Conservation (phyloP, 1,284 basidiomycete genomes). For the Sparassis latifolia region DNA sequence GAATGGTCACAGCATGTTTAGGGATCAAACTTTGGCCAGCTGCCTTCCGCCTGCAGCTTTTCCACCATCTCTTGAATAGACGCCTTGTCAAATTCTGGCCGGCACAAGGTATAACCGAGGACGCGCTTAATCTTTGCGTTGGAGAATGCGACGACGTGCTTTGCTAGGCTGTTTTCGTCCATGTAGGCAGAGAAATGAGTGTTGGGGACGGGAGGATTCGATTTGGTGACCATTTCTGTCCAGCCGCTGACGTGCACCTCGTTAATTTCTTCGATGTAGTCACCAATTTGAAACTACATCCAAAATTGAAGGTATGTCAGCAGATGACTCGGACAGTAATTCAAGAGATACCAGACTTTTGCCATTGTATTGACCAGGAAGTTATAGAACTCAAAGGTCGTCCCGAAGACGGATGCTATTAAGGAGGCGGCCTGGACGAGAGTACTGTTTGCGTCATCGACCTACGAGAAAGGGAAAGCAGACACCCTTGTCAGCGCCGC, state of each 20-base stretch:
- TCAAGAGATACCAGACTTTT: slow-evolving; percentile 40
- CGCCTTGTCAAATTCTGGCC: slow-evolving; percentile 59
- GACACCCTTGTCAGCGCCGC: background rate
- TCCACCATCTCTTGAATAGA: slow-evolving; percentile 69
- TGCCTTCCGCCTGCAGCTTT: slow-evolving; percentile 71
- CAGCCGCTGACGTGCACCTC: slow-evolving; percentile 82
- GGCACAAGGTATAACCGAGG: slow-evolving; percentile 62
- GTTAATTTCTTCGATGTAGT: slow-evolving; percentile 81
- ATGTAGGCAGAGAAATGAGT: slow-evolving; percentile 80
- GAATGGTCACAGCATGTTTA: slow-evolving; percentile 1
- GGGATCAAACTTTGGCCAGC: slow-evolving; percentile 51
- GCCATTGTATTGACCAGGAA: slow-evolving; percentile 63
- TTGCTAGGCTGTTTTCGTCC: slow-evolving; percentile 66
- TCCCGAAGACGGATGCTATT: slow-evolving; percentile 72
- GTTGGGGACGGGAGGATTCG: slow-evolving; percentile 69
- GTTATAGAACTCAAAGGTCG: slow-evolving; percentile 82
- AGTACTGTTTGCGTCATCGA: slow-evolving; percentile 77
- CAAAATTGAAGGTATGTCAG: background rate
- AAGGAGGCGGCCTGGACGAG: slow-evolving; percentile 68
- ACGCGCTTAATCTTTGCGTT: slow-evolving; percentile 70
- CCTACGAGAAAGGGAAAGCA: slow-evolving; percentile 30
- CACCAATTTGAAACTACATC: slow-evolving; percentile 49
- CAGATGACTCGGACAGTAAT: slow-evolving; percentile 8
- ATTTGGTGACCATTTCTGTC: slow-evolving; percentile 75
- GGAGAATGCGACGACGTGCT: slow-evolving; percentile 58